Evolutionary conservation across 2,329 filamentous ascomycete genomes (phyloP).

Genomic region (Massarina eburnea): DNA sequence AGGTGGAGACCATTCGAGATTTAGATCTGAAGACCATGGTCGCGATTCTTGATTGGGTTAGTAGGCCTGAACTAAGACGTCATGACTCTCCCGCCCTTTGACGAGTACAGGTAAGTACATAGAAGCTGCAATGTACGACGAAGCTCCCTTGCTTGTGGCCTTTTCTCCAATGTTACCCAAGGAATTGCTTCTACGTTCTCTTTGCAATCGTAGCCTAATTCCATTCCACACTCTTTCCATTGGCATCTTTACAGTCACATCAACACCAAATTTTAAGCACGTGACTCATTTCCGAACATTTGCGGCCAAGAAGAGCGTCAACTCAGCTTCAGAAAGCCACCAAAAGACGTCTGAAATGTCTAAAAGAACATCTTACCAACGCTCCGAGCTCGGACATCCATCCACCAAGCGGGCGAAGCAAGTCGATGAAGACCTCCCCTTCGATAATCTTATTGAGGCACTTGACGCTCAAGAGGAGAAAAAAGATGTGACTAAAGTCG

Average conservation of each 20-base stretch:
- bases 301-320: slow-evolving; percentile 6
- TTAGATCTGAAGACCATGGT: neutral
- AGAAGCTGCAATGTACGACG: neutral
- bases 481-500: slow-evolving; percentile 44
- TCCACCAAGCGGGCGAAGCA: slow-evolving; percentile 54
- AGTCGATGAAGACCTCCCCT: slow-evolving; percentile 50
- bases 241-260: neutral
- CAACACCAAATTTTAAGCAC: neutral
- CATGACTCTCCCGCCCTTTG: neutral
- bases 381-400: slow-evolving; percentile 45
- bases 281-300: neutral
- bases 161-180: neutral
- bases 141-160: neutral
- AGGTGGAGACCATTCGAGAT: no score
- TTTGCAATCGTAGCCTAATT: neutral
- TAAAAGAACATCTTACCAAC: slow-evolving; percentile 33
- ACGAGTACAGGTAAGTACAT: neutral
- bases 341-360: slow-evolving; percentile 21
- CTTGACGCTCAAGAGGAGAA: slow-evolving; percentile 44
- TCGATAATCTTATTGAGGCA: slow-evolving; percentile 43
- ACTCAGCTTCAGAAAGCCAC: slow-evolving; percentile 4
- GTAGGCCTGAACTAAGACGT: neutral
- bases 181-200: neutral
- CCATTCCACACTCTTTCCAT: neutral
- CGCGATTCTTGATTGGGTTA: neutral